Evolutionary conservation across 129 eudicot genomes (phyloP), one percentile per base, ranked within the genome.

Genomic region (Heracleum sosnowskyi): DNA sequence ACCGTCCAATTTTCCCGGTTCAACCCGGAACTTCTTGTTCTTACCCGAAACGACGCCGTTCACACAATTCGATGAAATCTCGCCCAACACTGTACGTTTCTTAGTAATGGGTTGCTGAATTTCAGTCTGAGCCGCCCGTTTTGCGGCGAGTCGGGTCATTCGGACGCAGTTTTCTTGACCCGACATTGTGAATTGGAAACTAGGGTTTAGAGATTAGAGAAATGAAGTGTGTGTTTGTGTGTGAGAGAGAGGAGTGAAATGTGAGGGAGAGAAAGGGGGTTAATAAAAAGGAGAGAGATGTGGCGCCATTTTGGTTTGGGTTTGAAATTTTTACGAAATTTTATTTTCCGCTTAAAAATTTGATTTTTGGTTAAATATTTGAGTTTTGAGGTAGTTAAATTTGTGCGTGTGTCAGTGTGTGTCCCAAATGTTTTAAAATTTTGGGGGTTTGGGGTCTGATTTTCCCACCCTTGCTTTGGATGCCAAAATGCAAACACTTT

Each of bases 71-170:
- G 81, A 40, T 62, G 91, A 81, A 44, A 93, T 33, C 83, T 93
- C 96, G 31, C 93, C 96, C 79, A 93, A 76, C 31, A 88, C 98
- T 1, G 84, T 89, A 72, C 97, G 82, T 40, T 86, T 91, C 89
- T 87, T 91, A 83, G 72, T 83, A 28, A 83, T 72, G 13, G 85
- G 89, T 72, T 70, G 75, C 16, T 22, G 16, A 2, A 18, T 12
- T 35, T 39, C 84, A 40, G 82, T 79, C 33, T 82, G 87, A 33
- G 87, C 88, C 8, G 92, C 89, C 78, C 90, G 84, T 86, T 85
- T 92, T 74, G 84, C 81, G n/a, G 97, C 93, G 46, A 86, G 68
- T 15, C 97, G 88, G 5, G 97, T 87, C 28, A 88, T 87, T 53
- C 93, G 81, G 45, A 47, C 78, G 41, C 86, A 78, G 73, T 88